Percentiles rank a stretch among this genome's conserved stretches.
Conservation (phyloP, 495 filamentous ascomycete genomes). For the Mycothermus thermophilus region DNA sequence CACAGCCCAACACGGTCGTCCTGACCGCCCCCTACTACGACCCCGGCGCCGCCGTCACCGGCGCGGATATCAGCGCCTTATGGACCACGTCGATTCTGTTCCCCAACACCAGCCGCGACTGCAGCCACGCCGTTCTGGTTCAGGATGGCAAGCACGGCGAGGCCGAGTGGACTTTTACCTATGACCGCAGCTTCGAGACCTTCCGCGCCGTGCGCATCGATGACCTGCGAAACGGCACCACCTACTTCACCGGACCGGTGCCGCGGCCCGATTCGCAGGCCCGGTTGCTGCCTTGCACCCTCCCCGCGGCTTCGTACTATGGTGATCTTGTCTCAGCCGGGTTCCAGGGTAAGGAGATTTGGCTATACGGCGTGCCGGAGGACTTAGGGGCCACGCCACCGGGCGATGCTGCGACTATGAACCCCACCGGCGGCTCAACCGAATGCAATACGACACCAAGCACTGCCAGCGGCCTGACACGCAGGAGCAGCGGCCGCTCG, state of each 20-base stretch:
- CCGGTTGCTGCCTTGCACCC: constrained; percentile 46
- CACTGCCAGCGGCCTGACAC: constrained; percentile 16
- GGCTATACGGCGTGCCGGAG: constrained; percentile 69
- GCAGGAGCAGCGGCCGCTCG: constrained; percentile 30
- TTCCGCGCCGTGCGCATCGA: constrained; percentile 66
- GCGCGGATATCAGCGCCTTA: constrained; percentile 57
- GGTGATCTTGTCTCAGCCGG: constrained; percentile 67
- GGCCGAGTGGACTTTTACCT: constrained; percentile 65
- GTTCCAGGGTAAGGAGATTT: constrained; percentile 57
- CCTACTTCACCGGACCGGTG: constrained; percentile 66
- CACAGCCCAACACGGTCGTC: constrained; percentile 56
- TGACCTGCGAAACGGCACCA: constrained; percentile 59
- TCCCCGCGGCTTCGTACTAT: constrained; percentile 50
- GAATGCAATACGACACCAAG: too few species aligned
- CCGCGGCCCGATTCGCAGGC: constrained; percentile 28
- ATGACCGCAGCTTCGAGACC: constrained; percentile 59
- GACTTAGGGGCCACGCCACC: constrained; percentile 47
- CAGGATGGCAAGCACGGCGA: constrained; percentile 57
- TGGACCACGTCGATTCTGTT: constrained; percentile 88
- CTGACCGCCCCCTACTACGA: constrained; percentile 71
- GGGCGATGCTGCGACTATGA: constrained; percentile 18
- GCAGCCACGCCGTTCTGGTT: constrained; percentile 62
- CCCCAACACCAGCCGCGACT: constrained; percentile 59
- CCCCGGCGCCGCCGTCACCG: constrained; percentile 39
- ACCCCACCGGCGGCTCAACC: constrained; percentile 15